Base-by-base conservation (phyloP, 306 rosid species). In the Ziziphus jujuba region DNA sequence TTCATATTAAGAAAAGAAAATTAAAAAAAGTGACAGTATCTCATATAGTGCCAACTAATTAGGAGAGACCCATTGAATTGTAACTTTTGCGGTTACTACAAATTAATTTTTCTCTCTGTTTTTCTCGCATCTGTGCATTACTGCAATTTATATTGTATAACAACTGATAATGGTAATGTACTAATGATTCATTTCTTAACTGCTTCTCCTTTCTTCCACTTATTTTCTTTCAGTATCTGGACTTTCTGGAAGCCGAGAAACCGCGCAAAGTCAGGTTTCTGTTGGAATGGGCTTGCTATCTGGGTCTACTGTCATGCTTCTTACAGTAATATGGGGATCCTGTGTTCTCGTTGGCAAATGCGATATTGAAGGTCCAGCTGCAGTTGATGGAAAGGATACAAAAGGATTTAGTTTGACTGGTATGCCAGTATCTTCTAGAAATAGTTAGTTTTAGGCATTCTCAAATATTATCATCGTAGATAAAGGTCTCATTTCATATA, bases 271-370 rank as follows among this genome's bases (percentile, higher is more conserved):
- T 69, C 96, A 86, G 71, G 96, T 89, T 57, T 77, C 88, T 7
- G 88, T 86, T 36, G 96, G 91, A 74, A 88, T 88, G 87, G 91
- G 91, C 22, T 79, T 88, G 69, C 74, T 88, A 35, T 85, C 91
- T 68, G 95, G 95, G 40, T 85, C 96, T 47, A 84, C 87, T 66
- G 91, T 86, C n/a, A 75, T 89, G 91, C 91, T 88, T 61, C 80
- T 85, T 45, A 76, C 95, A 4, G 12, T 85, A 34, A 75, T 85
- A 38, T 88, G 95, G 95, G 91, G 87, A 20, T 73, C 91, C 12
- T 85, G 95, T 72, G 75, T 88, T 59, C 8, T 85, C 36, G 79
- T 88, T 24, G 95, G 91, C 63, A 88, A 81, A 85, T 73, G 82
- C n/a, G 89, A 84, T 76, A 61, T 84, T 72, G 58, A 56, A 40